Evolutionary conservation across 179 eudicot genomes (phyloP), one percentile per base, ranked within the genome.

Genomic region (Vitellaria paradoxa): DNA sequence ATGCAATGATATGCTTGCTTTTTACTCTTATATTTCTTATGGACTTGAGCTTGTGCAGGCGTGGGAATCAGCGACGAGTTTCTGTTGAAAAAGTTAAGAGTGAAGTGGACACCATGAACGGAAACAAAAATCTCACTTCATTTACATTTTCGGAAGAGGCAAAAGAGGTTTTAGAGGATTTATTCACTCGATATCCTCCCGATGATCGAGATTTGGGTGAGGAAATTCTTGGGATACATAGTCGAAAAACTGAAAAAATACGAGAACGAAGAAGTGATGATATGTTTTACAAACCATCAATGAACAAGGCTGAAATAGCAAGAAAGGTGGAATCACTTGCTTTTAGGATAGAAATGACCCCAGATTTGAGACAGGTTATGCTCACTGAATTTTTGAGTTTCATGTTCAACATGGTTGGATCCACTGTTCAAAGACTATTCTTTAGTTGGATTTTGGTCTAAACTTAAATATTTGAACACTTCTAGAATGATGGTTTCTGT

Each of bases 171-270:
- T 85, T 95, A 50, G 79, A 71, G 73, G 97, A 93, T 77, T 80
- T 91, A 65, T 95, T 95, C 76, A 83, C 86, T 77, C 84, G 52
- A 68, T 88, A 89, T 77, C 99, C 99, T 77, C 99, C 99, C 46
- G 87, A 88, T 79, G 90, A 87, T 69, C 85, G 76, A 46, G 87
- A 81, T 75, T 67, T 55, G 76, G 78, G 30, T 9, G 82, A 86
- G 69, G 82, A 86, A 73, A 82, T 70, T 53, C 60, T 65, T 53
- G 78, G 63, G 42, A 72, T 77, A 53, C 79, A 73, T 75, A 73
- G 73, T 70, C 83, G 42, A 80, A 87, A 56, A 50, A 68, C 61
- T 17, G 80, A 69, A 13, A 83, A 71, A 61, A 53, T n/a, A 68
- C 74, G 63, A 80, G 60, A 60, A 30, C 37, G 37, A 30, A 81